These are phyloP conservation scores for Citrus hindsii DNA, from an alignment of 345 rosid species.

Conservation along the genomic window DNA sequence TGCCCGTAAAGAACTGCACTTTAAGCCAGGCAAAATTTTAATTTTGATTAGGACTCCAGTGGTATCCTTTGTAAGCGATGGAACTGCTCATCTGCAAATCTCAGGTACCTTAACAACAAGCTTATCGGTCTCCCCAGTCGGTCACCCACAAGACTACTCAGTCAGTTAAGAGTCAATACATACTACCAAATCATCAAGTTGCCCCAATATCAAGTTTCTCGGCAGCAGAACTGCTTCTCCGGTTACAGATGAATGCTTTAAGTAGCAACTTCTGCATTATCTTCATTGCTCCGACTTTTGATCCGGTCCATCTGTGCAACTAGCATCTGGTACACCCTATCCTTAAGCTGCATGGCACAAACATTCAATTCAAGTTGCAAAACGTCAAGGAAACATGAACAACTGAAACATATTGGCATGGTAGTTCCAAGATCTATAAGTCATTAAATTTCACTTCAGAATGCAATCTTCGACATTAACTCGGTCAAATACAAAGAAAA, in stretches of 20 bases:
- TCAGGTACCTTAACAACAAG: neutral
- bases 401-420: neutral
- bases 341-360: conserved; percentile 50
- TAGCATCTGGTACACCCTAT: conserved; percentile 49
- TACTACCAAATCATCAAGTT: neutral
- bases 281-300: conserved; percentile 21
- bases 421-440: neutral
- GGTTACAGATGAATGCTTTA: neutral
- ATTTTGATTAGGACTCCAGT: neutral
- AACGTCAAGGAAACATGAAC: neutral
- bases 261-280: neutral
- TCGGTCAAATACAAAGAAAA: neutral
- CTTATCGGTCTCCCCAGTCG: neutral
- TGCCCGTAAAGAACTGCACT: neutral
- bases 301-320: conserved; percentile 56
- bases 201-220: neutral
- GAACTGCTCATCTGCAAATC: neutral
- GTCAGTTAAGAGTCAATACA: neutral
- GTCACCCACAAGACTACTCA: neutral
- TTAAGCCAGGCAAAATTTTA: neutral
- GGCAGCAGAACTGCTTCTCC: neutral
- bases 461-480: neutral
- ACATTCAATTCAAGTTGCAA: conserved; percentile 4
- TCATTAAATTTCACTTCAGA: neutral
- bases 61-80: neutral